These are phyloP conservation scores for Conoideocrella luteorostrata DNA, from an alignment of 2,329 filamentous ascomycete genomes.

Conservation along the genomic window DNA sequence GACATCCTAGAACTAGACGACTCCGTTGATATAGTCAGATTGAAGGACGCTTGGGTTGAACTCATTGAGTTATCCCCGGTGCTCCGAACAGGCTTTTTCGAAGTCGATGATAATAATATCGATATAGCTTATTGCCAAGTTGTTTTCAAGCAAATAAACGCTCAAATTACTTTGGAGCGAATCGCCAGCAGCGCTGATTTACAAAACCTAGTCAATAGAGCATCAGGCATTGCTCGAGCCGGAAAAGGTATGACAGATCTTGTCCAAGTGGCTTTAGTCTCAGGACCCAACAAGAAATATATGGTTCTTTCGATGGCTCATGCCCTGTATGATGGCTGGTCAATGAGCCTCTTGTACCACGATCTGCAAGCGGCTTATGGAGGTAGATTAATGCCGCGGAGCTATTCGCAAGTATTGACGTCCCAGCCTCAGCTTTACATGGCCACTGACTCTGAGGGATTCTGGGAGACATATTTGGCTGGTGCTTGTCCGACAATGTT, in stretches of 20 bases:
- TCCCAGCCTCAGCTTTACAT: slow-evolving; percentile 7
- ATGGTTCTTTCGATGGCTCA: slow-evolving; percentile 70
- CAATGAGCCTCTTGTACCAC: slow-evolving; percentile 65
- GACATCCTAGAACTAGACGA: slow-evolving; percentile 60
- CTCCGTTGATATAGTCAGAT: slow-evolving; percentile 45
- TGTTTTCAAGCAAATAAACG: slow-evolving; percentile 23
- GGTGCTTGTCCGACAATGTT: slow-evolving; percentile 36
- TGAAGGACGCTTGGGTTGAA: slow-evolving; percentile 55
- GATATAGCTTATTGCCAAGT: slow-evolving; percentile 45
- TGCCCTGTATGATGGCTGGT: slow-evolving; percentile 86
- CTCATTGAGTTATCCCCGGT: slow-evolving; percentile 61
- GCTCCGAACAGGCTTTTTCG: slow-evolving; percentile 66
- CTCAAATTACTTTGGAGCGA: slow-evolving; percentile 15
- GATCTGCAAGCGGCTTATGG: slow-evolving; percentile 63
- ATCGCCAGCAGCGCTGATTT: slow-evolving; percentile 28
- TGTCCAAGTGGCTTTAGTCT: slow-evolving; percentile 42
- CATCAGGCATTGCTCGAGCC: slow-evolving; percentile 29
- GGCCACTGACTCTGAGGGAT: slow-evolving; percentile 31
- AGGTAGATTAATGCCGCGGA: slow-evolving; percentile 32
- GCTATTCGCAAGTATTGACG: slow-evolving; percentile 21
- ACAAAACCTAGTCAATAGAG: slow-evolving; percentile 26
- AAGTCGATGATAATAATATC: slow-evolving; percentile 55
- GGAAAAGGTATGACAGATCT: slow-evolving; percentile 32
- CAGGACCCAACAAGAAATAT: slow-evolving; percentile 28
- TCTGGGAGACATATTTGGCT: slow-evolving; percentile 66